phyloP scores from a whole-genome alignment of 2,329 filamentous ascomycete species.

The Aspergillus pseudoglaucus region DNA sequence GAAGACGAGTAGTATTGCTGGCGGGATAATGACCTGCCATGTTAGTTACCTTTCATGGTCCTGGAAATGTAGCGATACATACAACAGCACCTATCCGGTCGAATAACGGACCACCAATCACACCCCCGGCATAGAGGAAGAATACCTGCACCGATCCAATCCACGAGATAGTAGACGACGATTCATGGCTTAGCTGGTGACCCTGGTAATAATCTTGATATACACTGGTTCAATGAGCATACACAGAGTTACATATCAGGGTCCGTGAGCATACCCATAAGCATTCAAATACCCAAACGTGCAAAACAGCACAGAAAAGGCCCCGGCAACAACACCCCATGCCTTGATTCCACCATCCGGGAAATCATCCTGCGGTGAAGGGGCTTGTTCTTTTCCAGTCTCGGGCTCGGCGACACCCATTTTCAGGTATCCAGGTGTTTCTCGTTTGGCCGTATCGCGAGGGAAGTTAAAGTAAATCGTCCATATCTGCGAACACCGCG shows the following conservation, averaged over 20 bases:
- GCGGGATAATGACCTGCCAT: conserved; percentile 10
- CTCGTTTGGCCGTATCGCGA: no score
- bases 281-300: conserved; percentile 24
- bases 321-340: conserved; percentile 19
- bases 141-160: conserved; percentile 37
- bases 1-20: conserved; percentile 39
- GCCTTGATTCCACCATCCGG: conserved; percentile 21
- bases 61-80: neutral
- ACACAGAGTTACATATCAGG: no score
- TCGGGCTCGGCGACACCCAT: neutral
- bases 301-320: conserved; percentile 18
- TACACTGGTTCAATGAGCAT: conserved; percentile 13
- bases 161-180: conserved; percentile 40
- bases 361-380: conserved; percentile 4
- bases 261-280: conserved; percentile 14
- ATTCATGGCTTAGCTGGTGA: conserved; percentile 35
- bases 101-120: conserved; percentile 18
- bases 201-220: conserved; percentile 44
- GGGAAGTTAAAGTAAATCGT: no score
- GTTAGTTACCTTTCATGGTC: no score
- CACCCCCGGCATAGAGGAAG: conserved; percentile 15
- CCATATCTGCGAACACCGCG: no score
- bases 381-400: neutral
- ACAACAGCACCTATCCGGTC: conserved; percentile 18
- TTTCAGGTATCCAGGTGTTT: no score